phyloP scores from a whole-genome alignment of 306 rosid species.

The Sophora flavescens region DNA sequence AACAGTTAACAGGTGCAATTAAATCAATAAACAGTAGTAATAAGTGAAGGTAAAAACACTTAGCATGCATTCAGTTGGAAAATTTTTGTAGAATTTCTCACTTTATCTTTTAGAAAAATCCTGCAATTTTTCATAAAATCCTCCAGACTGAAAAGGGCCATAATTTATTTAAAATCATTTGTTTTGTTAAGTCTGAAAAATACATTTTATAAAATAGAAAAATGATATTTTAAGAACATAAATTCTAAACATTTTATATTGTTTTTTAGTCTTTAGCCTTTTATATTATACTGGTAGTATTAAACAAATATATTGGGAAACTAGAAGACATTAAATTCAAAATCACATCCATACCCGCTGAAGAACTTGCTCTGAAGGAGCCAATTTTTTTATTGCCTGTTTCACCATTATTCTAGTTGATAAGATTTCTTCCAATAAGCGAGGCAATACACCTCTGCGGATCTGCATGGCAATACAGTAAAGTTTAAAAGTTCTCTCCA shows the following conservation, averaged over 20 bases:
- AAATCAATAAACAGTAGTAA: constrained; percentile 32
- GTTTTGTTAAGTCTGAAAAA: background rate
- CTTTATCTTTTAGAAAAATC: background rate
- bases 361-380: constrained; percentile 81
- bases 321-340: constrained; percentile 37
- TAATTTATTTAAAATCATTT: background rate
- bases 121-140: constrained; percentile 23
- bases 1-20: constrained; percentile 25
- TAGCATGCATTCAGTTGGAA: constrained; percentile 33
- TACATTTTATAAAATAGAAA: constrained; percentile 33
- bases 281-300: constrained; percentile 11
- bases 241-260: constrained; percentile 30
- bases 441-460: constrained; percentile 85
- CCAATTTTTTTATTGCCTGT: constrained; percentile 84
- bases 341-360: constrained; percentile 69
- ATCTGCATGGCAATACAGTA: constrained; percentile 63
- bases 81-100: constrained; percentile 30
- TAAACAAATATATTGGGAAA: constrained; percentile 30
- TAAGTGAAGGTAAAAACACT: background rate
- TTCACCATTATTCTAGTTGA: constrained; percentile 96
- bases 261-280: constrained; percentile 17
- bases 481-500: constrained; percentile 30
- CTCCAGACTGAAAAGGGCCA: constrained; percentile 27
- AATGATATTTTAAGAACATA: constrained; percentile 17
- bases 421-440: constrained; percentile 88